Evolutionary conservation across 2,329 filamentous ascomycete genomes (phyloP).

Genomic region (Chaetomium sp.): DNA sequence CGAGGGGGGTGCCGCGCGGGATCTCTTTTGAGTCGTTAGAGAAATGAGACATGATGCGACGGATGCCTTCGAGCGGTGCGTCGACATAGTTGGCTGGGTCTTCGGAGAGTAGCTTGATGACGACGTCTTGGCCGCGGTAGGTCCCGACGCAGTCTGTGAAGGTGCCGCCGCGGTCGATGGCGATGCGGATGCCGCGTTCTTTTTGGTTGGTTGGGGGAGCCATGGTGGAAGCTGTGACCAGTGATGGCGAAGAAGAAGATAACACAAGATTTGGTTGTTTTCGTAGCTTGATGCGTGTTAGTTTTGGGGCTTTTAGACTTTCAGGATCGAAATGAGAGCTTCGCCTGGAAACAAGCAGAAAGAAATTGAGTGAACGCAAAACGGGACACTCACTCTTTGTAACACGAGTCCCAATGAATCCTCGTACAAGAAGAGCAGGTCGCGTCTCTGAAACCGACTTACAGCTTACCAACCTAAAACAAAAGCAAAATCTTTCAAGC

Average conservation of each 20-base stretch:
- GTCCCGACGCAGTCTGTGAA: slow-evolving; percentile 92
- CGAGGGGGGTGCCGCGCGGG: slow-evolving; percentile 69
- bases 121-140: slow-evolving; percentile 39
- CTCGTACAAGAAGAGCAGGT: too few relatives aligned
- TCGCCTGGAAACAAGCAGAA: too few relatives aligned
- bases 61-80: slow-evolving; percentile 85
- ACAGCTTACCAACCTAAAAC: too few relatives aligned
- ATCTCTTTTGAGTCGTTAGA: slow-evolving; percentile 57
- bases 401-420: too few relatives aligned
- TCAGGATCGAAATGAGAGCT: too few relatives aligned
- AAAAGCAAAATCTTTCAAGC: too few relatives aligned
- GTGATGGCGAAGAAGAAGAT: too few relatives aligned
- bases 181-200: slow-evolving; percentile 61
- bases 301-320: too few relatives aligned
- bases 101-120: slow-evolving; percentile 65
- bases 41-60: slow-evolving; percentile 76
- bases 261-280: neutral
- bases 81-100: slow-evolving; percentile 88
- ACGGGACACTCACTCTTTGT: too few relatives aligned
- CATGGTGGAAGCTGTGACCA: neutral
- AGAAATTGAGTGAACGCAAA: too few relatives aligned
- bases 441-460: too few relatives aligned
- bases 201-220: neutral
- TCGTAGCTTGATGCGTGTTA: neutral
- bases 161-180: slow-evolving; percentile 76